These are phyloP conservation scores for Ceratocystis destructans DNA, from an alignment of 2,329 filamentous ascomycete species.

Conservation along the genomic window DNA sequence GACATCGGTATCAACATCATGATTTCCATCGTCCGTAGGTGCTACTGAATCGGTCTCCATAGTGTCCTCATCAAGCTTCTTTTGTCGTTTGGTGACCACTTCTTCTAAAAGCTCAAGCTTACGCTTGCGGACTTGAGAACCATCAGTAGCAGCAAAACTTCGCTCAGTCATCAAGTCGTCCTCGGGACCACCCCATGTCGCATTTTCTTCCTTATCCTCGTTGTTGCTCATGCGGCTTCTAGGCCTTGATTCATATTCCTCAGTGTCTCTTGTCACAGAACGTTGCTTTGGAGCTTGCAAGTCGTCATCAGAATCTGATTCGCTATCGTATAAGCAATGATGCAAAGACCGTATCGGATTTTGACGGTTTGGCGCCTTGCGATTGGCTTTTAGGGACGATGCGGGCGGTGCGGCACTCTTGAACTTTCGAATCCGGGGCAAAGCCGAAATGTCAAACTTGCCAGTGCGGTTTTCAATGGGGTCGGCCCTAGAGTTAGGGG, in stretches of 20 bases:
- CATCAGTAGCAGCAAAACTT: slow-evolving; percentile 50
- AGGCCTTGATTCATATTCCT: slow-evolving; percentile 71
- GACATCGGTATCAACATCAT: slow-evolving; percentile 34
- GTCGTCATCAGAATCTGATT: slow-evolving; percentile 76
- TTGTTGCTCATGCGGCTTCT: slow-evolving; percentile 59
- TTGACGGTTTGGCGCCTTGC: slow-evolving; percentile 43
- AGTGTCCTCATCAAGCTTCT: slow-evolving; percentile 66
- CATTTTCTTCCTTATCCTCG: slow-evolving; percentile 42
- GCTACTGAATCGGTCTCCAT: slow-evolving; percentile 51
- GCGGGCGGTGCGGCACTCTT: slow-evolving; percentile 37
- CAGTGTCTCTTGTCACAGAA: slow-evolving; percentile 59
- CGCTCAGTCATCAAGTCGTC: slow-evolving; percentile 59
- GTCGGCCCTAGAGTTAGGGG: slow-evolving; percentile 50
- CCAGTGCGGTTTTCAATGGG: slow-evolving; percentile 47
- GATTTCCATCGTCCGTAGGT: slow-evolving; percentile 30
- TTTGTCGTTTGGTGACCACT: slow-evolving; percentile 61
- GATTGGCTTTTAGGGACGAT: slow-evolving; percentile 25
- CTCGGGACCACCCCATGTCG: slow-evolving; percentile 37
- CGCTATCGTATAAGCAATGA: slow-evolving; percentile 43
- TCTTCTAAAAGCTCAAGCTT: slow-evolving; percentile 42
- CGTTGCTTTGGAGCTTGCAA: slow-evolving; percentile 35
- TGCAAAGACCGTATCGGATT: slow-evolving; percentile 67
- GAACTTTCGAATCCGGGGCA: slow-evolving; percentile 63
- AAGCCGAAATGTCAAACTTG: slow-evolving; percentile 41
- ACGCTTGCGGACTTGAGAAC: slow-evolving; percentile 48